Percentiles rank a stretch among this genome's conserved stretches.
These are phyloP conservation scores for Botrytis porri DNA, from an alignment of 2,329 filamentous ascomycete genomes.

Conservation along the genomic window DNA sequence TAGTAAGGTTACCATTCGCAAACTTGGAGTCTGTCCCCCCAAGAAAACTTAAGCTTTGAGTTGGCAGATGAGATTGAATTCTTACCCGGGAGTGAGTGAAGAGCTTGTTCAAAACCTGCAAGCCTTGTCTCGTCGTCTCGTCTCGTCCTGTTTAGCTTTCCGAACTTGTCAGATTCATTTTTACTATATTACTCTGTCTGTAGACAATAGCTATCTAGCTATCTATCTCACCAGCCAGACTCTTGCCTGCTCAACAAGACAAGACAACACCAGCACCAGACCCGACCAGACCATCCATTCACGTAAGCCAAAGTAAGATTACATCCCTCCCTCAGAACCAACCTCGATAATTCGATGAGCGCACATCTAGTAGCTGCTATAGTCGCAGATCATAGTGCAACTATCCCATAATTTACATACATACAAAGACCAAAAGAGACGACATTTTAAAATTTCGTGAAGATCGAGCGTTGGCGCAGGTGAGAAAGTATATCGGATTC, in stretches of 20 bases:
- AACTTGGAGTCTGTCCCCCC: neutral
- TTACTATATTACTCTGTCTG: neutral
- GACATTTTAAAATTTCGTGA: neutral
- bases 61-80: neutral
- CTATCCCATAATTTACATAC: neutral
- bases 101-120: neutral
- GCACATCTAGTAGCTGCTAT: neutral
- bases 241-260: neutral
- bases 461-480: neutral
- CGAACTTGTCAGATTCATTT: neutral
- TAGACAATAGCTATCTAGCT: neutral
- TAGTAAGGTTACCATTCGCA: neutral
- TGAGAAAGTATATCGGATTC: neutral
- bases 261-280: too few relatives aligned
- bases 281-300: neutral
- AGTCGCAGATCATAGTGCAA: neutral
- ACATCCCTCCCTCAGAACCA: too few relatives aligned
- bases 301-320: neutral
- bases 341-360: neutral
- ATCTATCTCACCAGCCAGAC: neutral
- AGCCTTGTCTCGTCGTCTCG: neutral
- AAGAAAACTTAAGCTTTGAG: neutral
- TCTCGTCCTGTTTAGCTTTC: neutral
- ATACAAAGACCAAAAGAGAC: neutral
- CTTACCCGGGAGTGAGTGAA: neutral